Evolutionary conservation across 179 eudicot genomes (phyloP), one percentile per base, ranked within the genome.

Genomic region (Vitellaria paradoxa): DNA sequence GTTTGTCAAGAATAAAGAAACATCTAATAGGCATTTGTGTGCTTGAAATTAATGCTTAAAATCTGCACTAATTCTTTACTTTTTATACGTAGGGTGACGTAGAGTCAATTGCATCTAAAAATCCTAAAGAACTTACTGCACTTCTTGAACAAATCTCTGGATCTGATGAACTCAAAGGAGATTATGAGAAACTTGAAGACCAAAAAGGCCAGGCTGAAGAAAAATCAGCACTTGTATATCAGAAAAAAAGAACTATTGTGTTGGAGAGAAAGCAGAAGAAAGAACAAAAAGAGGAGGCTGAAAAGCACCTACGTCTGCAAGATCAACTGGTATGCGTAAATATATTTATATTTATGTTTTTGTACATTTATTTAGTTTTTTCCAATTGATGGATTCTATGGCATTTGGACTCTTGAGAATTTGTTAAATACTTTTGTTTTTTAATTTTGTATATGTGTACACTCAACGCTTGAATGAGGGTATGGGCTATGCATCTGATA

Each of bases 251-350:
- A 82, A 94, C 99, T 46, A 89, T 96, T 78, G 90, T 88, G 17
- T 78, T 84, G 80, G 99, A 96, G 86, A 88, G 94, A 82, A 96
- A 94, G 81, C 98, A 92, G 81, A 96, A 96, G 86, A 96, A 94
- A 85, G 97, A 89, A 78, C 99, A 96, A 88, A 96, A 94, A 79
- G 98, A 94, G 77, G 98, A 96, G 85, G 99, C 99, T 50, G 99
- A 96, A 79, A 94, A 86, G 75, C 97, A 96, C 84, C 86, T 96
- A 82, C 92, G 91, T 64, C 83, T 94, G 86, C 99, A 96, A 86
- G 91, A 91, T 46, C 88, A 92, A 80, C 79, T 96, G 95, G 98
- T 94, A 88, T 68, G 70, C 55, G 50, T 30, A 30, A 30, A 30
- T 30, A 30, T 30, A 30, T 30, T 30, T 30, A 30, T 30, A 30